Evolutionary conservation across 805 yeast genomes (phyloP).

Genomic region (Saturnispora halmiae): DNA sequence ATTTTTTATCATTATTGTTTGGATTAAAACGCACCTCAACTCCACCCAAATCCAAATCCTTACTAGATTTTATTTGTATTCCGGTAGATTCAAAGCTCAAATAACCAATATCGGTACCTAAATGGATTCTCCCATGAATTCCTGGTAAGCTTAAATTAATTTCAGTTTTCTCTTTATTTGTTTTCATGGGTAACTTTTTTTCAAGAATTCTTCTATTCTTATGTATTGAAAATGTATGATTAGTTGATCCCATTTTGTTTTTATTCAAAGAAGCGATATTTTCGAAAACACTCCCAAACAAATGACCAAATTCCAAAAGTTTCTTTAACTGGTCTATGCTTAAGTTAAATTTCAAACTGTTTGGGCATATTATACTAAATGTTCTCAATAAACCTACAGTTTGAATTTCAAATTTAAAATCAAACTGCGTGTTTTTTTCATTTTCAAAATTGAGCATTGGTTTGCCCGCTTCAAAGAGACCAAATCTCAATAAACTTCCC

Average conservation of each 20-base stretch:
- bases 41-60: slow-evolving; percentile 3
- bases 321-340: slow-evolving; percentile 11
- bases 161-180: not conserved
- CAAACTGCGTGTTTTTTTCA: slow-evolving; percentile 30
- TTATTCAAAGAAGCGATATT: too few species aligned
- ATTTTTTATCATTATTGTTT: not conserved
- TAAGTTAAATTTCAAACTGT: slow-evolving; percentile 27
- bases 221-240: not conserved
- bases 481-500: slow-evolving; percentile 40
- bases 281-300: slow-evolving; percentile 15
- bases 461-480: slow-evolving; percentile 20
- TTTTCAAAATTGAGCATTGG: slow-evolving; percentile 23
- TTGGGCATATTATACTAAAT: slow-evolving; percentile 35
- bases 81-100: slow-evolving; percentile 1
- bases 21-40: not conserved
- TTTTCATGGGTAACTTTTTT: not conserved
- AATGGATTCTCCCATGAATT: slow-evolving; percentile 4
- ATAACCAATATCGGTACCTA: not conserved
- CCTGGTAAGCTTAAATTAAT: not conserved
- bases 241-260: too few species aligned
- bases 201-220: not conserved
- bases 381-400: slow-evolving; percentile 22
- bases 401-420: slow-evolving; percentile 44
- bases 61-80: not conserved
- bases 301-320: slow-evolving; percentile 10